Conservation (phyloP, 345 rosid species). For the Punica granatum region DNA sequence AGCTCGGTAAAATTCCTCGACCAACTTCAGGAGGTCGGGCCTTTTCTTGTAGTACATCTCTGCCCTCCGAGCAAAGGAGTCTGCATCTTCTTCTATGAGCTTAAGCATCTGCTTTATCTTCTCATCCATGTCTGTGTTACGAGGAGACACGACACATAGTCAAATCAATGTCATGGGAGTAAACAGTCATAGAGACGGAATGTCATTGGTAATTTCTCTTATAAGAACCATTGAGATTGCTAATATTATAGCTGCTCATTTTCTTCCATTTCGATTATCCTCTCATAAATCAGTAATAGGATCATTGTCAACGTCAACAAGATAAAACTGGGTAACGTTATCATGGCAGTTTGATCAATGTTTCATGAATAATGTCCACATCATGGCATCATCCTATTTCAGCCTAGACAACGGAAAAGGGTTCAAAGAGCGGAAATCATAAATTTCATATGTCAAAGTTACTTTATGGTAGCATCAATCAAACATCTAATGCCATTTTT, state of each 20-base stretch:
- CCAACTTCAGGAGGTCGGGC: slow-evolving; percentile 93
- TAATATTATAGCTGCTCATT: background rate
- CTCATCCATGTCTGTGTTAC: slow-evolving; percentile 74
- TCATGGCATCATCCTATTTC: background rate
- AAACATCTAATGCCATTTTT: background rate
- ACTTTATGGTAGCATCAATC: background rate
- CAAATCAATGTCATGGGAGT: background rate
- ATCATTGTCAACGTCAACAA: background rate
- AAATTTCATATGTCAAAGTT: background rate
- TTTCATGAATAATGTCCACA: background rate
- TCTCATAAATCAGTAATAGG: background rate
- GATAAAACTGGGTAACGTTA: background rate
- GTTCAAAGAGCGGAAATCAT: background rate
- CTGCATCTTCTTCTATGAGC: slow-evolving; percentile 97
- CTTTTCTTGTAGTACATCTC: slow-evolving; percentile 98
- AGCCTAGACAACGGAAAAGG: too few relatives aligned
- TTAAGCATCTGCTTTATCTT: slow-evolving; percentile 93
- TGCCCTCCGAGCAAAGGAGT: slow-evolving; percentile 98
- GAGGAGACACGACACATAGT: slow-evolving; percentile 1
- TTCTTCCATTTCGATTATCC: background rate
- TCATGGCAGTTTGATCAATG: background rate
- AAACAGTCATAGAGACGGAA: background rate
- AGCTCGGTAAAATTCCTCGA: slow-evolving; percentile 95
- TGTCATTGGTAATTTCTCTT: background rate
- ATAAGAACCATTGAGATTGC: background rate